Base-by-base conservation (phyloP, 192 early-diverging fungal genomes). In the Linnemannia hyalina region DNA sequence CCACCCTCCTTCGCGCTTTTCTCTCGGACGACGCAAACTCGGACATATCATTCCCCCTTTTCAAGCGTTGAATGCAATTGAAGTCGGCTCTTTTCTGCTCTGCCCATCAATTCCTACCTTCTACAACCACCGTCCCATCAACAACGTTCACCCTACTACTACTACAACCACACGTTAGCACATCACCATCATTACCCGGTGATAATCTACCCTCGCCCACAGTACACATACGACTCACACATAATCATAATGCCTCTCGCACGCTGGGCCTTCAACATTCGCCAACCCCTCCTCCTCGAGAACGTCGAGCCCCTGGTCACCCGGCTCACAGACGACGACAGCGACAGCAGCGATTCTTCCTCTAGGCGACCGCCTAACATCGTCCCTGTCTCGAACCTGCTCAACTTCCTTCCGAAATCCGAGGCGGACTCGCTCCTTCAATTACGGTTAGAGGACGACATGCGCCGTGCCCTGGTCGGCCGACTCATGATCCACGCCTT, bases 231-330 rank as follows among this genome's bases (percentile, higher is more conserved):
- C 42, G 32, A 20, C 16, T 9, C 36, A 68, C 22, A 49, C 22
- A 63, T 49, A 40, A 65, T 9, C 55, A 85, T 38, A 15, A 85
- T 85, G 83, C 35, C 78, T n/a, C 55, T 85, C 44, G 78, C 74
- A 41, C 83, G 83, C 26, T 85, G 83, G 83, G 83, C 83, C 13
- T 85, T 85, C 63, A 85, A 85, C 74, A 85, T 85, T 57, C 83
- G 78, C 22, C 83, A 85, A 54, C 78, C 83, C 1, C 47, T 85
- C 26, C 44, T 85, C 46, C 83, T 85, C 74, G 83, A 85, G 63
- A 80, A 85, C 55, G 47, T 85, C 36, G 78, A 80, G 32, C 74
- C 83, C 6, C 42, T 85, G 29, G 83, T 85, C 44, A 85, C 83
- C 2, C 73, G 46, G 15, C 70, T 85, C 7, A 85, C 83, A 52